Evolutionary conservation across 345 rosid species (phyloP), one percentile per base, ranked within the genome.

Genomic region (Bretschneidera sinensis): DNA sequence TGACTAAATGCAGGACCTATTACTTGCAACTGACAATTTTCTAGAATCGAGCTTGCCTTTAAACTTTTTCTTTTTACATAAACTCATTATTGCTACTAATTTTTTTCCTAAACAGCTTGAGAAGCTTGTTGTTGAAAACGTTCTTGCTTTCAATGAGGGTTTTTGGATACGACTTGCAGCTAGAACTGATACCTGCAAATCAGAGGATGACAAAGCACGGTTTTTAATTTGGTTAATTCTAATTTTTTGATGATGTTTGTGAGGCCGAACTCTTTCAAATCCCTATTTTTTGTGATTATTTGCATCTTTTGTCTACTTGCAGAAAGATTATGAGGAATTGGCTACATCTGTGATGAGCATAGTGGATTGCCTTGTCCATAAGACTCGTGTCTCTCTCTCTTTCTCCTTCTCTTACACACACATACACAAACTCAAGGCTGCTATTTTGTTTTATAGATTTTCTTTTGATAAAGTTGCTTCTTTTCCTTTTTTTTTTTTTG

Each of bases 251-350:
- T 64, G 23, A 18, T 47, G 54, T 60, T 72, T 51, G 14, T 25
- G 19, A n/a, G 52, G 56, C 25, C 57, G 57, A 24, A 49, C 60
- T 64, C 24, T 68, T 71, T 31, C 45, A 0, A 39, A 56, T 24
- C 35, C 33, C 62, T 33, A 45, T n/a, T 28, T 39, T 47, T 61
- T 21, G 16, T 70, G 65, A 64, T 63, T 21, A 54, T 59, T 63
- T 53, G 35, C 6, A 48, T 55, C 0, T 43, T 51, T 59, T 69
- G 57, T 31, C 4, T 61, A 67, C 54, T 63, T 73, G 81, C 89
- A 92, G 97, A 89, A 81, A 78, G 97, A 92, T 72, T 89, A 89
- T 9, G 97, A 92, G 77, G 91, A 92, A 74, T 63, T 92, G 73
- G 97, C 98, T 50, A 45, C 64, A 31, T 73, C 88, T 14, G 81